Conservation (phyloP, 179 eudicot genomes). For the Patellifolia procumbens region DNA sequence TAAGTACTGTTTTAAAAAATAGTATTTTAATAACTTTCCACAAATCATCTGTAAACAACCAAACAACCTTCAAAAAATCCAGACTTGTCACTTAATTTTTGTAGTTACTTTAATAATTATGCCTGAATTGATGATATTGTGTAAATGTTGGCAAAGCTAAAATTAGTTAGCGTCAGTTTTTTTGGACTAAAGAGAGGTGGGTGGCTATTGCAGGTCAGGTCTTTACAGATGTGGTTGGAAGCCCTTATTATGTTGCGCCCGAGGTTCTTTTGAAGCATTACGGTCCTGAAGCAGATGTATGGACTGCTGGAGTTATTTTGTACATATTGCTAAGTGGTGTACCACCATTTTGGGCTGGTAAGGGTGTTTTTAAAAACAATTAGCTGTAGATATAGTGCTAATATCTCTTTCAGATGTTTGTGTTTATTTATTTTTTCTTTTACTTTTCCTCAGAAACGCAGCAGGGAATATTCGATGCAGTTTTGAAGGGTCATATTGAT, state of each 20-base stretch:
- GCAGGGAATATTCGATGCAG: slow-evolving; percentile 93
- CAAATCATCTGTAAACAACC: background rate
- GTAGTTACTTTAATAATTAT: background rate
- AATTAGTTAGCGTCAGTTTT: background rate
- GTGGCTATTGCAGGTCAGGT: slow-evolving; percentile 56
- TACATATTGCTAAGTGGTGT: slow-evolving; percentile 87
- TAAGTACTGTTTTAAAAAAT: too few relatives aligned
- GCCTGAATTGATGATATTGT: slow-evolving; percentile 8
- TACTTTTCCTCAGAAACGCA: slow-evolving; percentile 65
- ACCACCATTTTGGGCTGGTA: slow-evolving; percentile 97
- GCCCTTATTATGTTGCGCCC: slow-evolving; percentile 92
- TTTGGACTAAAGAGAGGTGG: slow-evolving; percentile 14
- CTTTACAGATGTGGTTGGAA: slow-evolving; percentile 85
- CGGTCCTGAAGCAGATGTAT: slow-evolving; percentile 89
- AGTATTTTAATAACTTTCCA: slow-evolving; percentile 11
- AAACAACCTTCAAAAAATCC: background rate
- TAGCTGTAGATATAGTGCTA: background rate
- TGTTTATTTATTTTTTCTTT: background rate
- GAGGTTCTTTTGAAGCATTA: slow-evolving; percentile 85
- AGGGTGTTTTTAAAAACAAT: background rate
- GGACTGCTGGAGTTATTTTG: slow-evolving; percentile 93
- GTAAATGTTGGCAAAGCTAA: slow-evolving; percentile 3
- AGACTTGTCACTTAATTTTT: background rate
- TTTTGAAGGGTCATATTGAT: slow-evolving; percentile 74
- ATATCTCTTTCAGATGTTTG: background rate